Conservation (phyloP, 495 filamentous ascomycete species). For the Neurospora terricola region DNA sequence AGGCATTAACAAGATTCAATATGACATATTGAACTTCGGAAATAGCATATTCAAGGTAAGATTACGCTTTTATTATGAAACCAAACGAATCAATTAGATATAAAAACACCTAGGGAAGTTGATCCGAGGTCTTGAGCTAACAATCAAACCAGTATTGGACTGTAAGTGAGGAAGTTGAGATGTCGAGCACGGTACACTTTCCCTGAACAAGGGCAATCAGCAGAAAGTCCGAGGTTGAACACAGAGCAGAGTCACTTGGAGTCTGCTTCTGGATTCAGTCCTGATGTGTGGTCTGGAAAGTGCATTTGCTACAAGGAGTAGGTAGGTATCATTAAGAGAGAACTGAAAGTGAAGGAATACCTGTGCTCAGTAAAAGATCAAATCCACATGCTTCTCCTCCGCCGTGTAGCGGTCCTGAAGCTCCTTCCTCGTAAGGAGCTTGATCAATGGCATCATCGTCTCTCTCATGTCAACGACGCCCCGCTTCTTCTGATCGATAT, state of each 20-base stretch:
- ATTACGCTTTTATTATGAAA: too few species aligned
- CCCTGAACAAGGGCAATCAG: neutral
- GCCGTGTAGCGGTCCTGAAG: constrained; percentile 59
- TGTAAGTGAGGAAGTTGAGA: neutral
- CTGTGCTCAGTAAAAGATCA: constrained; percentile 47
- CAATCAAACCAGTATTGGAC: neutral
- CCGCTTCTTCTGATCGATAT: constrained; percentile 86
- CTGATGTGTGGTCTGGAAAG: neutral
- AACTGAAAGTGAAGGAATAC: neutral
- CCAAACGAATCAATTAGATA: too few species aligned
- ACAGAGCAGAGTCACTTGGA: neutral
- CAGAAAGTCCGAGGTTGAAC: neutral
- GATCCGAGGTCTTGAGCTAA: too few species aligned
- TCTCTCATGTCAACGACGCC: constrained; percentile 91
- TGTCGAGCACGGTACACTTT: neutral
- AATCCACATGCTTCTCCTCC: constrained; percentile 37
- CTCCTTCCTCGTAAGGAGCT: constrained; percentile 54
- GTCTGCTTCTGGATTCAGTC: neutral
- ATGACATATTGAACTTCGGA: too few species aligned
- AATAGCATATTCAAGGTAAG: too few species aligned
- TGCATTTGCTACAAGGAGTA: neutral
- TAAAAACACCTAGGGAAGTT: too few species aligned
- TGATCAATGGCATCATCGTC: constrained; percentile 62
- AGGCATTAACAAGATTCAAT: too few species aligned
- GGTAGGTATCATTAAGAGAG: neutral